Percentiles rank a stretch among this genome's conserved stretches.
phyloP scores from a whole-genome alignment of 345 rosid genomes.

The Isatis tinctoria region DNA sequence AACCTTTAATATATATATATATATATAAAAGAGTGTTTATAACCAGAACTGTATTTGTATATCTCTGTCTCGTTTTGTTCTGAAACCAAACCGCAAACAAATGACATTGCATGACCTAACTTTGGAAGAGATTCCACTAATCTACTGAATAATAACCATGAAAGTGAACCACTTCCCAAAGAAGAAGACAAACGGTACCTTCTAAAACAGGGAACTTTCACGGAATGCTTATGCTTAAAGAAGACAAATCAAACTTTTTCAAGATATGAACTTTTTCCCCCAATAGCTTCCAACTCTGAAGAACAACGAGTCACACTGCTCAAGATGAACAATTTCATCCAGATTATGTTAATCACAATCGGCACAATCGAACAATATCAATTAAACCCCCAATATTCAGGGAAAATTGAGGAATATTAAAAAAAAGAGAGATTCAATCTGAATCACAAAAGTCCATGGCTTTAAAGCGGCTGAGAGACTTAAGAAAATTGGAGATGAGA shows the following conservation, averaged over 20 bases:
- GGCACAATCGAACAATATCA: not conserved
- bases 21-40: not conserved
- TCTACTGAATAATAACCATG: not conserved
- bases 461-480: conserved; percentile 1
- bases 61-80: not conserved
- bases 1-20: conserved; percentile 9
- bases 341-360: conserved; percentile 9
- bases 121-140: not conserved
- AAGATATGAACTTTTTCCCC: conserved; percentile 6
- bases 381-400: not conserved
- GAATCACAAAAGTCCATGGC: conserved; percentile 22
- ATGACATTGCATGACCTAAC: not conserved
- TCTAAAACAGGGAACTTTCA: conserved; percentile 12
- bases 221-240: not conserved
- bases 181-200: conserved; percentile 20
- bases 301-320: conserved; percentile 15
- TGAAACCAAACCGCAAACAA: not conserved
- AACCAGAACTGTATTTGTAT: not conserved
- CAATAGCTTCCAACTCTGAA: conserved; percentile 10
- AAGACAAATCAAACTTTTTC: conserved; percentile 23
- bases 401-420: not conserved
- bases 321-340: conserved; percentile 1
- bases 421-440: conserved; percentile 4
- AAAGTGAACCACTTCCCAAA: not conserved
- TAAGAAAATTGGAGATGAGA: not conserved